A percentile compares a stretch with the other conserved stretches of the same genome.
Evolutionary conservation across 495 filamentous ascomycete species (phyloP).

Genomic region (Sordaria brevicollis): DNA sequence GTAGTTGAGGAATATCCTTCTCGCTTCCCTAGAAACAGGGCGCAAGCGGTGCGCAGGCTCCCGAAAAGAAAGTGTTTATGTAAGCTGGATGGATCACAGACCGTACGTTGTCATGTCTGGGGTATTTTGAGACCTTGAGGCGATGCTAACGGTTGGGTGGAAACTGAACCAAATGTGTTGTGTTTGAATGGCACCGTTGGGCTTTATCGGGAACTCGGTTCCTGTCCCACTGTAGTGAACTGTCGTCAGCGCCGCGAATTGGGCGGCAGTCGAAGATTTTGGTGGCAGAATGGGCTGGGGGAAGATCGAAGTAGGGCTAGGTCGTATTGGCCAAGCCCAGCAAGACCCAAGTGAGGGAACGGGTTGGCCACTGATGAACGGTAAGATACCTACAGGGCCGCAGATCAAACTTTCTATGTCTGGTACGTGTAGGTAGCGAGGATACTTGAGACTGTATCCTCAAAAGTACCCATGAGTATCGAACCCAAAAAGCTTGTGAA

Average conservation of each 20-base stretch:
- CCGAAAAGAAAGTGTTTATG: not conserved
- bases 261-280: conserved; percentile 4
- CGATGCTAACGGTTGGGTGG: not conserved
- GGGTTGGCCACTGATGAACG: not conserved
- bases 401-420: not conserved
- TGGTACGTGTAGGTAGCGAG: not conserved
- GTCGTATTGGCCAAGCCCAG: conserved; percentile 2
- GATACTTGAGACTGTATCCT: not conserved
- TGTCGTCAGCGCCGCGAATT: conserved; percentile 3
- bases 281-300: conserved; percentile 11
- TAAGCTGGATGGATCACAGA: not conserved
- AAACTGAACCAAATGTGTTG: not conserved
- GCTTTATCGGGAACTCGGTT: not conserved
- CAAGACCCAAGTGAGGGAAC: conserved; percentile 1
- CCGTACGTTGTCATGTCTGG: not conserved
- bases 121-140: not conserved
- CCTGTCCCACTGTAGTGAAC: not conserved
- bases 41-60: not conserved
- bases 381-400: not conserved
- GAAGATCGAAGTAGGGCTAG: conserved; percentile 2
- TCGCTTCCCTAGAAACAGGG: not conserved
- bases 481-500: not conserved
- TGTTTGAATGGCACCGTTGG: not conserved
- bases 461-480: not conserved
- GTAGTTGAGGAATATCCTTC: not conserved